Base-by-base conservation (phyloP, 169 alveolate species). In the Blepharisma undulans region DNA sequence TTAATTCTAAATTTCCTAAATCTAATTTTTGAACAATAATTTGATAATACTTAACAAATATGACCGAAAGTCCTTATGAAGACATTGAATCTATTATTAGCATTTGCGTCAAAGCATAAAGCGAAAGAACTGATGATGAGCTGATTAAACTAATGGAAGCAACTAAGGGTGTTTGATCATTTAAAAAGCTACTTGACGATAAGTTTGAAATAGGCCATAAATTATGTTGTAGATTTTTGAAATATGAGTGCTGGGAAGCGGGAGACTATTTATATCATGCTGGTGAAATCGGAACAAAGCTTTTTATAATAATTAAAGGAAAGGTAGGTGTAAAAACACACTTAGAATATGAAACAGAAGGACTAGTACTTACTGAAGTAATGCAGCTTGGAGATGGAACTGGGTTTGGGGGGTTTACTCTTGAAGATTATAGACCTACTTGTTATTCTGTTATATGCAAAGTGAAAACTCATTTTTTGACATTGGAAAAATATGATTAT, bases 251-350 rank as follows among this genome's bases (percentile, higher is more conserved):
- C 84, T 76, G 84, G 19, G 36, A 19, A 18, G 18, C 36, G 22
- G 30, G 30, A 18, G 22, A 76, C 16, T 76, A 76, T 27, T 76
- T 76, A 27, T 76, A 18, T 27, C 84, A 22, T 16, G 14, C 22
- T 76, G 84, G 84, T 76, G 84, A 76, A 16, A 14, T 18, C 14
- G 84, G 84, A 76, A 76, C 84, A 14, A 76, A 22, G 30, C 22
- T 76, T 27, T 76, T 18, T 25, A 76, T 76, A 76, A 76, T 76
- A 18, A 76, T 76, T 27, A 18, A 16, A 18, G 84, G 84, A 16
- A 76, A 25, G 36, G 84, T 76, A 22, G 84, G 84, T 21, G 30
- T 76, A 18, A 22, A 25, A 76, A 27, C 22, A 18, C 84, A 16
- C 14, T 18, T 76, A 19, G 22, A 76, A 76, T 14, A 76, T 27